Conservation (phyloP, 2,329 filamentous ascomycete species). For the Thelonectria olida region DNA sequence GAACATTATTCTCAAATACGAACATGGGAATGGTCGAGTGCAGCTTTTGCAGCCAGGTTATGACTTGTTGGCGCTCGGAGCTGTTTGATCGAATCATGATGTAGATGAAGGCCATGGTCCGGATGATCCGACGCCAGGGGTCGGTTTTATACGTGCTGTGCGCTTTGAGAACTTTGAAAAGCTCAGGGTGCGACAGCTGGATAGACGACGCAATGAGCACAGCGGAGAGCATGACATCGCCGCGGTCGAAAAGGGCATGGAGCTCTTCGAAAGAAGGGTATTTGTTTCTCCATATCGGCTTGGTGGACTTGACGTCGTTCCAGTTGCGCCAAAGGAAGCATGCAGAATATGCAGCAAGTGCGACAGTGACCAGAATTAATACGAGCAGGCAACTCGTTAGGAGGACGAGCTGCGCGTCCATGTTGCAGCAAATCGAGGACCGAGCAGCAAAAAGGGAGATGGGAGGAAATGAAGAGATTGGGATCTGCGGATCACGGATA, state of each 20-base stretch:
- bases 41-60: slow-evolving; percentile 10
- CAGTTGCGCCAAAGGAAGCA: not conserved
- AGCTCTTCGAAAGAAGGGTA: slow-evolving; percentile 11
- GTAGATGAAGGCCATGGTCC: slow-evolving; percentile 10
- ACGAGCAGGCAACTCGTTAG: slow-evolving; percentile 58
- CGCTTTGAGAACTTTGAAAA: slow-evolving; percentile 1
- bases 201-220: slow-evolving; percentile 8
- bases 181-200: slow-evolving; percentile 9
- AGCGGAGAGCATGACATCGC: slow-evolving; percentile 10
- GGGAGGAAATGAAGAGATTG: not conserved
- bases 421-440: slow-evolving; percentile 59
- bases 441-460: not conserved
- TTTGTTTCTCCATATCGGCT: slow-evolving; percentile 5
- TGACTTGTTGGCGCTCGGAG: slow-evolving; percentile 6
- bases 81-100: slow-evolving; percentile 17
- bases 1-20: slow-evolving; percentile 9
- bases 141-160: slow-evolving; percentile 15
- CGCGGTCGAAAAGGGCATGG: slow-evolving; percentile 12
- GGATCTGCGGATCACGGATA: not conserved
- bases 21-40: slow-evolving; percentile 13
- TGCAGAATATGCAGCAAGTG: not conserved
- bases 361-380: not conserved
- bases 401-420: slow-evolving; percentile 71
- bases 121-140: slow-evolving; percentile 11
- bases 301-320: not conserved